phyloP scores from a whole-genome alignment of 2,329 filamentous ascomycete genomes.

The Xylariaceae sp. region DNA sequence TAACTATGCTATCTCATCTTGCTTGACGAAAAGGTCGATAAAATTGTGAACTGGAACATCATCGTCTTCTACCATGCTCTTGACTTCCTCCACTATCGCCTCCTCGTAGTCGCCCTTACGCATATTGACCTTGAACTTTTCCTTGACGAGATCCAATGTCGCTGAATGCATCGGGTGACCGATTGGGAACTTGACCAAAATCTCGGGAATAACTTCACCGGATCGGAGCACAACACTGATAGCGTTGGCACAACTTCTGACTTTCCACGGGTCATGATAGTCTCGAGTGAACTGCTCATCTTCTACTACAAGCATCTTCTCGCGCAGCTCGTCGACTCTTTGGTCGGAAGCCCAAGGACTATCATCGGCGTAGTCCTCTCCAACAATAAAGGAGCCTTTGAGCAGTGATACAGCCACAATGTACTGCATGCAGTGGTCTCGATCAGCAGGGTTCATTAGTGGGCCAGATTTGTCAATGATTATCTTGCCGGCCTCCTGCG shows the following conservation, averaged over 20 bases:
- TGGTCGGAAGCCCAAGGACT: conserved; percentile 13
- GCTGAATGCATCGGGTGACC: conserved; percentile 3
- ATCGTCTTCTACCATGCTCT: too few relatives aligned
- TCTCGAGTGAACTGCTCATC: conserved; percentile 13
- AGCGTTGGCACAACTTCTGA: conserved; percentile 8
- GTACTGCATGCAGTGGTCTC: conserved; percentile 19
- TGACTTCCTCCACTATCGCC: too few relatives aligned
- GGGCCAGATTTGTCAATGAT: conserved; percentile 18
- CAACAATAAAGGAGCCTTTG: conserved; percentile 10
- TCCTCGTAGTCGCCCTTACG: too few relatives aligned
- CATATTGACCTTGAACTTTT: too few relatives aligned
- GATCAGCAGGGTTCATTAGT: conserved; percentile 14
- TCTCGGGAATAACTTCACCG: conserved; percentile 4
- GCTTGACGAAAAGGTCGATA: too few relatives aligned
- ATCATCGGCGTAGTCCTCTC: conserved; percentile 12
- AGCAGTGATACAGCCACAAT: conserved; percentile 16
- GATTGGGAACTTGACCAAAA: conserved; percentile 8
- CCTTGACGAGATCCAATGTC: too few relatives aligned
- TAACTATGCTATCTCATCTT: too few relatives aligned
- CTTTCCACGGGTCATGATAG: conserved; percentile 12
- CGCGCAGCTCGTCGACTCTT: conserved; percentile 10
- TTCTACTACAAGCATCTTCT: conserved; percentile 12
- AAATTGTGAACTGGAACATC: too few relatives aligned
- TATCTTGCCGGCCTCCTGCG: conserved; percentile 12
- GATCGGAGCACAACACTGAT: conserved; percentile 11